Base-by-base conservation (phyloP, 1,139 yeast genomes). In the Pichia sp. region DNA sequence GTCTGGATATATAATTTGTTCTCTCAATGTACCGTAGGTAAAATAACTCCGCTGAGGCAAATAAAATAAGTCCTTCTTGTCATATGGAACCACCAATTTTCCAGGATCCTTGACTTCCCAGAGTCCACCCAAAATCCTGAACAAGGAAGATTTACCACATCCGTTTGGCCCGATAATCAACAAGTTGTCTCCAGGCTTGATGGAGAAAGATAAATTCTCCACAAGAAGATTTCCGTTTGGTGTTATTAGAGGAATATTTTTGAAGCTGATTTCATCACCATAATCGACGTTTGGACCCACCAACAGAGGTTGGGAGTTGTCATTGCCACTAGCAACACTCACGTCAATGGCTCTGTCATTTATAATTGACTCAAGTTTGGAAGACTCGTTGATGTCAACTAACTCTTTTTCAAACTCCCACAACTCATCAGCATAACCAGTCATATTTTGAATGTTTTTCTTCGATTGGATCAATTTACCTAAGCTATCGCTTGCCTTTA, bases 121-220 rank as follows among this genome's bases (percentile, higher is more conserved):
- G 59, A 91, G 75, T 0, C 96, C 96, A 51, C 97, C 97, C 48
- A 91, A 76, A 65, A 91, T 81, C 65, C 97, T 79, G 69, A 91
- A 91, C 54, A 91, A 72, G 0, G 97, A 90, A 0, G 96, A 89
- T 69, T 91, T 91, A 37, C 98, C 98, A 53, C 96, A 87, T 2
- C 97, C 97, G 65, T 91, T 91, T 8, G 97, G 97, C 0, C 97
- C 98, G 7, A 93, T 93, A 66, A 91, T 90, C 55, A 91, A 75
- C 53, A 91, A 74, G 68, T 91, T 95, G 53, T 90, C 85, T 31
- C 97, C 97, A 44, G 81, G 85, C 57, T 83, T 80, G 52, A 91
- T 80, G 49, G 83, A 75, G 67, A 91, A 90, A 42, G 80, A 75
- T 60, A 91, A 74, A 39, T 80, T 76, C 49, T 79, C 76, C 37